Conservation (phyloP, 1,284 basidiomycete species). For the Puccinia horiana region DNA sequence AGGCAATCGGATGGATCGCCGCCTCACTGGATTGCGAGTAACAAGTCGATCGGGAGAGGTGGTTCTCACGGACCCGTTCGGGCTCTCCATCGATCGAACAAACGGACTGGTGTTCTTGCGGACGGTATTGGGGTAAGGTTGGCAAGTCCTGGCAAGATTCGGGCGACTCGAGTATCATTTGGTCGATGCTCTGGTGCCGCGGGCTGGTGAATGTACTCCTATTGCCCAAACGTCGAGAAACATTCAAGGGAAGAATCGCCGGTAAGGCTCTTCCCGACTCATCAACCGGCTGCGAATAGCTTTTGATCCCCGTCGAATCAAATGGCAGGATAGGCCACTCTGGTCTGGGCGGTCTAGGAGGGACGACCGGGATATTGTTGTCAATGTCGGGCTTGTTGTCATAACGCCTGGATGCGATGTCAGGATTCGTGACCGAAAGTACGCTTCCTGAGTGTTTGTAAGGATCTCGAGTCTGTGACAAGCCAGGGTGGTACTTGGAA, state of each 20-base stretch:
- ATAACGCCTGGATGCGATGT: neutral
- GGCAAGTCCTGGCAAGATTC: conserved; percentile 5
- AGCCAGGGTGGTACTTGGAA: conserved; percentile 1
- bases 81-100: conserved; percentile 3
- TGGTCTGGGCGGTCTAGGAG: conserved; percentile 13
- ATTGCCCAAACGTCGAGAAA: neutral
- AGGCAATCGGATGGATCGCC: neutral
- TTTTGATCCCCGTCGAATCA: conserved; percentile 1
- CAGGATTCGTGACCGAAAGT: conserved; percentile 21
- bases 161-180: conserved; percentile 22
- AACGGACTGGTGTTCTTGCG: neutral
- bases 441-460: neutral
- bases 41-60: conserved; percentile 31
- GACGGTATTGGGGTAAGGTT: conserved; percentile 24
- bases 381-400: neutral
- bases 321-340: conserved; percentile 11
- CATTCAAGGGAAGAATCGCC: conserved; percentile 17
- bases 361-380: neutral
- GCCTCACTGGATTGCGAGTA: conserved; percentile 45
- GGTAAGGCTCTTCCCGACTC: neutral
- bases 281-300: neutral
- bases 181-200: conserved; percentile 11
- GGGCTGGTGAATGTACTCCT: neutral
- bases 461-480: conserved; percentile 30
- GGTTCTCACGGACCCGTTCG: neutral